Evolutionary conservation across 345 rosid genomes (phyloP), one percentile per base, ranked within the genome.

Genomic region (Rhizophora apiculata): DNA sequence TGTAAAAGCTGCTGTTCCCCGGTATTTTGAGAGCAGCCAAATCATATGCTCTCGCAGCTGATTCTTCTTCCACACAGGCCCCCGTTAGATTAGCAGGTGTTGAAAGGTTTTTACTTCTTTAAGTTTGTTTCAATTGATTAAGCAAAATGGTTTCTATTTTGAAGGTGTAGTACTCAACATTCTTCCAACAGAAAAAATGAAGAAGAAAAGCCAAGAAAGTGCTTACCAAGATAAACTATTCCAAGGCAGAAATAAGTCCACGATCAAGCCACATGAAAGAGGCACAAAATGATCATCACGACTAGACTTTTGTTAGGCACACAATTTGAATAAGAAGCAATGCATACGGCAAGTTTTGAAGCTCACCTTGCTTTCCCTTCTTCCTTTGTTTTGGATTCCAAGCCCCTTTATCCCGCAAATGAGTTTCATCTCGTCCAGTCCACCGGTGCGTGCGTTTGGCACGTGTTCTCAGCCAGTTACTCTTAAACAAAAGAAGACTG

Each of bases 351-450:
- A 1, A 10, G 27, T 13, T 56, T 52, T 20, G 18, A 13, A 58
- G 4, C 52, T 3, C 27, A 76, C 83, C 81, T 76, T 82, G 83
- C 31, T 82, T 82, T 32, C 85, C 85, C 32, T 82, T 82, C 75
- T 82, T 82, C 71, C 75, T 78, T 30, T 74, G 83, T 8, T 82
- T 76, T 27, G 81, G 79, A 76, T 82, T 82, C 85, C 85, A 76
- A 24, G 81, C 64, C 34, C 72, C 85, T 76, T 82, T 82, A 52
- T 82, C 85, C 85, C 85, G 79, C 37, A 82, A 73, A 74, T 82
- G 85, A 70, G 85, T 81, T 75, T 82, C 85, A 56, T 72, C 79
- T 20, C 85, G 49, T 62, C 85, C 82, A 1, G 85, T 82, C 85
- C 82, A 82, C 55, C 85, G 67, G 32, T 82, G 85, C 51, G 81